Evolutionary conservation across 306 rosid species (phyloP).

Genomic region (Geum urbanum): DNA sequence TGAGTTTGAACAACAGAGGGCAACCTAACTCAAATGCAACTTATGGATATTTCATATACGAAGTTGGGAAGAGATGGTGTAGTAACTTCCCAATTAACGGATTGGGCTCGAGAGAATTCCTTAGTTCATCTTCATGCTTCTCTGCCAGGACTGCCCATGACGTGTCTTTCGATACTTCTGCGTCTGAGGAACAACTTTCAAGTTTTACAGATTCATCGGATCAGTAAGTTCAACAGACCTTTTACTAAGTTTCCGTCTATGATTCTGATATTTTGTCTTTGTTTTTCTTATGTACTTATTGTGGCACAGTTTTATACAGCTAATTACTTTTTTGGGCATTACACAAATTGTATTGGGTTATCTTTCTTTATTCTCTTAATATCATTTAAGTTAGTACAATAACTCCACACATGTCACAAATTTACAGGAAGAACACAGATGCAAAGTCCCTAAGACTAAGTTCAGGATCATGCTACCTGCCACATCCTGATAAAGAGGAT

Average conservation of each 20-base stretch:
- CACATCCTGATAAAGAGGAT: slow-evolving; percentile 96
- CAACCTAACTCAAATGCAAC: slow-evolving; percentile 46
- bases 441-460: slow-evolving; percentile 62
- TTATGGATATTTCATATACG: slow-evolving; percentile 60
- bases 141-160: slow-evolving; percentile 70
- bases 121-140: slow-evolving; percentile 45
- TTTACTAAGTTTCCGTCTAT: slow-evolving; percentile 1
- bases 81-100: slow-evolving; percentile 28
- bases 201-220: slow-evolving; percentile 60
- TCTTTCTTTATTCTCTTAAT: not conserved
- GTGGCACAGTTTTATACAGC: not conserved
- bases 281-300: not conserved
- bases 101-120: slow-evolving; percentile 54
- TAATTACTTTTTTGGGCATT: not conserved
- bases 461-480: slow-evolving; percentile 91
- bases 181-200: slow-evolving; percentile 54
- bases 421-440: slow-evolving; percentile 53
- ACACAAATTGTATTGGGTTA: not conserved
- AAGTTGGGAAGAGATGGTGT: slow-evolving; percentile 51
- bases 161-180: slow-evolving; percentile 63
- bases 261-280: not conserved
- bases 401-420: not conserved
- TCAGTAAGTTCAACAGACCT: slow-evolving; percentile 45
- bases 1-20: slow-evolving; percentile 58
- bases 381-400: not conserved